Percentiles rank a stretch among this genome's conserved stretches.
Evolutionary conservation across 768 basidiomycete genomes (phyloP).

Genomic region (Tubosaeta brunneosetosa): DNA sequence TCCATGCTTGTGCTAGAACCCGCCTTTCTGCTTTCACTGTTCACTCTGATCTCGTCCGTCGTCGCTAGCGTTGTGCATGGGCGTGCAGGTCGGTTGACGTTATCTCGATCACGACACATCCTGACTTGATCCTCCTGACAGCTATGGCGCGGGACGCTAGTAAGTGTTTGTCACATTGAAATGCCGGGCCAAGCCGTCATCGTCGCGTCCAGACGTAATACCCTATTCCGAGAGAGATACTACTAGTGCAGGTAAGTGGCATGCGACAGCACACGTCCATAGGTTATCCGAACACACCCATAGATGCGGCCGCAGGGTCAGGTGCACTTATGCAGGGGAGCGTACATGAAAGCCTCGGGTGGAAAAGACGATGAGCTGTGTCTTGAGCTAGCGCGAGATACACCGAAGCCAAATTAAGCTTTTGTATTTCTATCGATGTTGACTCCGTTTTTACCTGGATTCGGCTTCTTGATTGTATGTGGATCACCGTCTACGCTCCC

Average conservation of each 20-base stretch:
- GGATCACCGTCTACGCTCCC: not conserved
- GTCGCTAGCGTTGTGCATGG: constrained; percentile 1
- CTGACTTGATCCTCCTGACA: not conserved
- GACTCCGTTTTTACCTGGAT: not conserved
- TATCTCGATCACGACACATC: not conserved
- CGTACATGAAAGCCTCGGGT: constrained; percentile 12
- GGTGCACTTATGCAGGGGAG: constrained; percentile 6
- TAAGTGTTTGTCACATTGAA: not conserved
- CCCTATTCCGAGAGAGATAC: not conserved
- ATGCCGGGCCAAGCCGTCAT: not conserved
- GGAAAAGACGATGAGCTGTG: not conserved
- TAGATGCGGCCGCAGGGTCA: not conserved
- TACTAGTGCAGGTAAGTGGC: constrained; percentile 7
- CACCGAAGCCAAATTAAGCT: not conserved
- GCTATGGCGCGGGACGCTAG: not conserved
- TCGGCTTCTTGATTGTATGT: not conserved
- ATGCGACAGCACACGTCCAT: not conserved
- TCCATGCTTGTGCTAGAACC: constrained; percentile 13
- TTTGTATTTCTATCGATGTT: not conserved
- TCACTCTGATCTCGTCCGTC: constrained; percentile 8
- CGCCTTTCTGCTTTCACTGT: not conserved
- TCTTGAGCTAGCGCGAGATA: not conserved
- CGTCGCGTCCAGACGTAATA: not conserved
- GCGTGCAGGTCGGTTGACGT: constrained; percentile 6
- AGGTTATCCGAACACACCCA: not conserved